Conservation (phyloP, 805 yeast genomes). For the Nakazawaea ishiwadae region DNA sequence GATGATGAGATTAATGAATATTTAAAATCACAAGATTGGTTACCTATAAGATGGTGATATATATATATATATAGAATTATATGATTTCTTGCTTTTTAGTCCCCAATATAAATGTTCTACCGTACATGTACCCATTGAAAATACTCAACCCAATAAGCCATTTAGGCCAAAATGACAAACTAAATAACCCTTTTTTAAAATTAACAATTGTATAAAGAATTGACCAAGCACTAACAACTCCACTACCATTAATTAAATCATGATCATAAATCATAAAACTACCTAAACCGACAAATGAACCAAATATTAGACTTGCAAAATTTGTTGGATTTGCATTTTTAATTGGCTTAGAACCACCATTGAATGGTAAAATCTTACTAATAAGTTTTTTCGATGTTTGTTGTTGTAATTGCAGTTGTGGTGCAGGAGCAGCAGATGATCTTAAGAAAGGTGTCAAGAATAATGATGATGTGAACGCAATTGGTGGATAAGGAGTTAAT, state of each 20-base stretch:
- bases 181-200: constrained; percentile 52
- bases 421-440: constrained; percentile 14
- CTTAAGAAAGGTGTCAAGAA: constrained; percentile 29
- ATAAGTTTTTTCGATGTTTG: constrained; percentile 1
- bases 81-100: not conserved
- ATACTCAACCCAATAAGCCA: constrained; percentile 53
- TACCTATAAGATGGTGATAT: constrained; percentile 63
- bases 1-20: constrained; percentile 52
- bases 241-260: constrained; percentile 74
- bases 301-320: constrained; percentile 48
- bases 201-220: constrained; percentile 68
- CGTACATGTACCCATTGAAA: constrained; percentile 62
- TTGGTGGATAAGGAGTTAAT: constrained; percentile 34
- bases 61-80: not conserved
- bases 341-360: constrained; percentile 9
- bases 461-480: constrained; percentile 25
- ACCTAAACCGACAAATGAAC: constrained; percentile 59
- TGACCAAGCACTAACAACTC: constrained; percentile 80
- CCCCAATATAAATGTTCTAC: constrained; percentile 44
- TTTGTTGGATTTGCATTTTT: constrained; percentile 29
- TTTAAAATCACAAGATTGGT: constrained; percentile 49
- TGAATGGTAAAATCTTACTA: constrained; percentile 10
- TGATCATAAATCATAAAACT: constrained; percentile 74
- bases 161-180: constrained; percentile 59
- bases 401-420: constrained; percentile 19